These are phyloP conservation scores for Tuctoria greenei DNA, from an alignment of 176 grass and related monocot species.

Conservation along the genomic window DNA sequence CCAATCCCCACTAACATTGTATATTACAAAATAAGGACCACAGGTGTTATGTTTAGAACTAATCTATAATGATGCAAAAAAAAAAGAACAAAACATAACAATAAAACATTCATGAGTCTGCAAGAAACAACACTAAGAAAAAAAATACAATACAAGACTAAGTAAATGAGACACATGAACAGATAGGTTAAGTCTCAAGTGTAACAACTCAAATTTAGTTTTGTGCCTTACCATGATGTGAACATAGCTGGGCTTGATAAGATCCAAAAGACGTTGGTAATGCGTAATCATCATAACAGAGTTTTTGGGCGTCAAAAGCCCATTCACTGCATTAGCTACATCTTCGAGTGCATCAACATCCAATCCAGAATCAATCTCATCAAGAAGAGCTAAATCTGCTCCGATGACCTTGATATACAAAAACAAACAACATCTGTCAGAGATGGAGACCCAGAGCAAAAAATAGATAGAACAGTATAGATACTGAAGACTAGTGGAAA, in stretches of 20 bases:
- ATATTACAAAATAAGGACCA: background rate
- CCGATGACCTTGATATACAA: constrained; percentile 67
- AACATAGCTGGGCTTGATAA: constrained; percentile 78
- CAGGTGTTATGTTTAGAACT: background rate
- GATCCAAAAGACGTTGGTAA: constrained; percentile 88
- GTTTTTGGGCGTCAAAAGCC: constrained; percentile 72
- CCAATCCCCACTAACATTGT: background rate
- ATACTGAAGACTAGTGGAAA: constrained; percentile 22
- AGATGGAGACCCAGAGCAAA: background rate
- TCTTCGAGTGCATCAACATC: constrained; percentile 98
- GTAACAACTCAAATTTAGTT: background rate
- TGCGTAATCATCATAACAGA: constrained; percentile 94
- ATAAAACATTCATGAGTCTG: background rate
- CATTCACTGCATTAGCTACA: constrained; percentile 79
- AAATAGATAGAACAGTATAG: constrained; percentile 32
- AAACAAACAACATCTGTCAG: constrained; percentile 26
- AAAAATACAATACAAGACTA: background rate
- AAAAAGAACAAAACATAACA: constrained; percentile 15
- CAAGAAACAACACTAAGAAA: background rate
- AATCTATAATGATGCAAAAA: constrained; percentile 22
- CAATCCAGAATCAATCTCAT: constrained; percentile 95
- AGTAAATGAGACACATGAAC: background rate
- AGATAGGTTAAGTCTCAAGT: constrained; percentile 3
- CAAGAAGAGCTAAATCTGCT: constrained; percentile 92
- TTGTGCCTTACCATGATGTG: constrained; percentile 83